Evolutionary conservation across 176 grass and related monocot genomes (phyloP).

Genomic region (Luzula sylvatica): DNA sequence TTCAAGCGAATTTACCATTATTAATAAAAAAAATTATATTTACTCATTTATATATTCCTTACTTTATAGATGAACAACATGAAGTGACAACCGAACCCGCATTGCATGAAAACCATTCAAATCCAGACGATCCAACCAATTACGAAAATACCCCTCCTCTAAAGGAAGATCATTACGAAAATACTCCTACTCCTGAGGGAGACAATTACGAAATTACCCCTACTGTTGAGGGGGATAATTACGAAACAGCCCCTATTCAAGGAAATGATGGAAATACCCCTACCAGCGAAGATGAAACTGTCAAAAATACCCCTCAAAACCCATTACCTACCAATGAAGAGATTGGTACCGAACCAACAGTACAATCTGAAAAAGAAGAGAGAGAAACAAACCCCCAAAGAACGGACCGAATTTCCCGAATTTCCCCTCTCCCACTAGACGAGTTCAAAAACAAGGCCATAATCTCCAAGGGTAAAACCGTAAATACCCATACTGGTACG

Average conservation of each 20-base stretch:
- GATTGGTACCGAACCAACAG: constrained; percentile 19
- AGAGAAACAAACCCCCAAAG: constrained; percentile 15
- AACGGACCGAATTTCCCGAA: constrained; percentile 40
- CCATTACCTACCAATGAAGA: background rate
- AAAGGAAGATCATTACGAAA: background rate
- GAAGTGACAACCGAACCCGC: constrained; percentile 14
- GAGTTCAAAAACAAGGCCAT: constrained; percentile 85
- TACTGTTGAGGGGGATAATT: constrained; percentile 11
- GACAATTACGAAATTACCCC: background rate
- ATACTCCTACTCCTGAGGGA: constrained; percentile 10
- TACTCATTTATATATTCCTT: background rate
- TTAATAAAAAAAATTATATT: too few species aligned
- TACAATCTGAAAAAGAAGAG: background rate
- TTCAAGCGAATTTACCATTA: too few species aligned
- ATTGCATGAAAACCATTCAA: constrained; percentile 23
- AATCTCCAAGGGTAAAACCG: constrained; percentile 39
- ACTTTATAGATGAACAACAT: constrained; percentile 54
- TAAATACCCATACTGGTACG: constrained; percentile 30
- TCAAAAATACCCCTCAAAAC: constrained; percentile 22
- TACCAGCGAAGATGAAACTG: constrained; percentile 15
- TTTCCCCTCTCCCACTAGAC: constrained; percentile 50
- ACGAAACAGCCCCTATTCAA: background rate
- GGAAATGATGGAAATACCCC: background rate
- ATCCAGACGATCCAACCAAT: background rate
- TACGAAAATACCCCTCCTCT: constrained; percentile 2